phyloP scores from a whole-genome alignment of 768 basidiomycete species.

The Suillus alpinus region DNA sequence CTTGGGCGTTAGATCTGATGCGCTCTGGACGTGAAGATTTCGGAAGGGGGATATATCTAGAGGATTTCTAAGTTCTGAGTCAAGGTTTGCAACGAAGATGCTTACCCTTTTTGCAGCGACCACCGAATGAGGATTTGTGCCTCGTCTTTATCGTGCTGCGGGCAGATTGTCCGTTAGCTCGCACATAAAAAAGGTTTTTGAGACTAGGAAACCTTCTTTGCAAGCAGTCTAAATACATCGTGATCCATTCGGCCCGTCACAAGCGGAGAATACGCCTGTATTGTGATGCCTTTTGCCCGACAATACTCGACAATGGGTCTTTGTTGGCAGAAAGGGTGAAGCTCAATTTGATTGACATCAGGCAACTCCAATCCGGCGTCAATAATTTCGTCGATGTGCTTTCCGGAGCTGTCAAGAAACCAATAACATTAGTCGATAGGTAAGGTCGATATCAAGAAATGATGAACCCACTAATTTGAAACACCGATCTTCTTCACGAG shows the following conservation, averaged over 20 bases:
- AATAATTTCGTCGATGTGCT: slow-evolving; percentile 23
- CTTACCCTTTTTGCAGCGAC: slow-evolving; percentile 43
- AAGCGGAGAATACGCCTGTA: slow-evolving; percentile 75
- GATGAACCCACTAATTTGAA: slow-evolving; percentile 42
- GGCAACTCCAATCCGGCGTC: slow-evolving; percentile 24
- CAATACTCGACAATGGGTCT: slow-evolving; percentile 73
- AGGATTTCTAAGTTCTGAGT: neutral
- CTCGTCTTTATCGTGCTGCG: slow-evolving; percentile 25
- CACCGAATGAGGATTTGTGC: slow-evolving; percentile 52
- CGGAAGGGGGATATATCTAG: slow-evolving; percentile 71
- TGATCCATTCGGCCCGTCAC: slow-evolving; percentile 55
- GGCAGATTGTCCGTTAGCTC: neutral
- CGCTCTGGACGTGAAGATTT: slow-evolving; percentile 68
- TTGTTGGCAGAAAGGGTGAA: slow-evolving; percentile 83
- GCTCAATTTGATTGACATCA: slow-evolving; percentile 36
- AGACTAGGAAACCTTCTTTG: slow-evolving; percentile 48
- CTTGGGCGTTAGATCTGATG: slow-evolving; percentile 66
- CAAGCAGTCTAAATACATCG: slow-evolving; percentile 46
- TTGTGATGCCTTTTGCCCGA: slow-evolving; percentile 49
- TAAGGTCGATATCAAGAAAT: neutral
- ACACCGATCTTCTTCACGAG: slow-evolving; percentile 42
- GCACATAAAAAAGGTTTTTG: neutral
- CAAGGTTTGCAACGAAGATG: neutral
- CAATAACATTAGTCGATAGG: neutral
- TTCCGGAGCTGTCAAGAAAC: slow-evolving; percentile 18